Evolutionary conservation across 169 alveolate genomes (phyloP), one percentile per base, ranked within the genome.

Genomic region (Pseudocohnilembus persalinus): DNA sequence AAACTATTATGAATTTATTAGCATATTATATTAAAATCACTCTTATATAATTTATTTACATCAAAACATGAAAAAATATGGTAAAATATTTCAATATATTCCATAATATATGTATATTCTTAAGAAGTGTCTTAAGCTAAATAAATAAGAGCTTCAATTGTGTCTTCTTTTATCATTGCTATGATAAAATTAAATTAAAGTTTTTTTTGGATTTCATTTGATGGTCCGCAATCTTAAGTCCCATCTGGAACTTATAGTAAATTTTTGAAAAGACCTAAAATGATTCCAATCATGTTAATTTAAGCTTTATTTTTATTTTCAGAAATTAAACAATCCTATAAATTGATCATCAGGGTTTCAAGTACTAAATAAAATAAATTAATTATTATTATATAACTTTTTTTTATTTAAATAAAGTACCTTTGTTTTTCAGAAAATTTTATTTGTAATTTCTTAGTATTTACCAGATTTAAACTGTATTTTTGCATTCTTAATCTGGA

Each of bases 11-110:
- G 4, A 49, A 49, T 11, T 20, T 11, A 49, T 49, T 49, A 49
- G 4, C 4, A 11, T 11, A 4, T 11, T 49, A 11, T 49, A 49
- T 49, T 49, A 49, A 11, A 49, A 11, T 49, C 20, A 49, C 4
- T 49, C 4, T 11, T 20, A 49, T 49, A 49, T 49, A 11, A 49
- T 49, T n/a, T n/a, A 11, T 49, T 49, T 49, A 49, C 76, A 79
- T 79, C 76, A 79, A 79, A 79, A 63, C 76, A 24, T 29, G 76
- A 29, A 79, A 90, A 86, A 4, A 90, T 72, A n/a, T 74, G 68
- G 63, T 85, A 90, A 82, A 75, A 83, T 29, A 86, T 83, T 65
- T 90, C 93, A 1, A 90, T 31, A 74, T 86, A 85, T 26, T 77
- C 76, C 4, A 87, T 31, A 29, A 79, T 77, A 16, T 81, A 34